Evolutionary conservation across 495 filamentous ascomycete genomes (phyloP), one percentile per base, ranked within the genome.

Genomic region (Penicillium odoratum): DNA sequence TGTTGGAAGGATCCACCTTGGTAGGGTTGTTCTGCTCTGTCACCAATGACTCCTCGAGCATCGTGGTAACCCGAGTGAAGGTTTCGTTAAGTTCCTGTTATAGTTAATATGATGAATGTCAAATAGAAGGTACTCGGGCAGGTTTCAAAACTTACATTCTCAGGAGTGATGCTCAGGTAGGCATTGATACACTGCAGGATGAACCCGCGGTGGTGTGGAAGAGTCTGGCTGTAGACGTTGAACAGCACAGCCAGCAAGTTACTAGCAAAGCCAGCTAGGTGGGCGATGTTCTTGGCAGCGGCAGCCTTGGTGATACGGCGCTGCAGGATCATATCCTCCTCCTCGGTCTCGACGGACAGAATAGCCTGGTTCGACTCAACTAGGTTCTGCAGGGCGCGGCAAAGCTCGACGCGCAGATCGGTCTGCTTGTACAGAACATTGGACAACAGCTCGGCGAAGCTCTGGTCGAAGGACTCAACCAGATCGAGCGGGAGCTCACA

Each of bases 141-240:
- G 26, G 11, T 43, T 10, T 25, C 10, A 47, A 5, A 10, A 67
- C 75, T 54, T 60, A 85, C 84, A 66, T 79, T 75, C 53, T 85
- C 81, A 9, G 84, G 88, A 5, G 90, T 89, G 59, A 98, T 92
- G 75, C 92, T 94, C 59, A 98, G 74, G 72, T 89, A 97, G 5
- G 92, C 85, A 74, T 97, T 96, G 74, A 98, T 93, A 63, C 92
- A 97, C 65, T 91, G 86, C 26, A 98, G 78, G 51, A 98, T 93
- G 34, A 86, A 89, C 2, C 92, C 91, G 58, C 94, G 81, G 68
- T 91, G 91, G 68, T 97, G 92, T 1, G 95, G 94, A 21, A 98
- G 78, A 1, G 95, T 98, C 67, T 95, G 87, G 66, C 88, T 95
- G 75, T 98, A 98, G 28, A 98, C 93, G 67, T 98, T 98, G 80